These are phyloP conservation scores for Leavenworthia alabamica DNA, from an alignment of 345 rosid genomes.

Conservation along the genomic window DNA sequence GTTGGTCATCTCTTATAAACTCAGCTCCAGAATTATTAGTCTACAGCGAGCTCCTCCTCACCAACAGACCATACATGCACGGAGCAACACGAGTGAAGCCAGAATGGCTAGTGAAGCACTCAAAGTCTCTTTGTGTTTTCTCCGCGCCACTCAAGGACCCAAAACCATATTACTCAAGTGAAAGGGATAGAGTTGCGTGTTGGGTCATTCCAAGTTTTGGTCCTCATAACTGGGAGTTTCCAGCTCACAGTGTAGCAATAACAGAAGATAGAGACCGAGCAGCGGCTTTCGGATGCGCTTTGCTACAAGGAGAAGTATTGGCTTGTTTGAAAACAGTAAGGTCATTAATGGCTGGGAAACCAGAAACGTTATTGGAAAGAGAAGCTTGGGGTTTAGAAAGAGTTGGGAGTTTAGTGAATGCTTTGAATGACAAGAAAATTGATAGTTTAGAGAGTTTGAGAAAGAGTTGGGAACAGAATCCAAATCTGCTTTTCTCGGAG, in stretches of 20 bases:
- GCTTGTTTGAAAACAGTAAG: slow-evolving; percentile 50
- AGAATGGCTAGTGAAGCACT: slow-evolving; percentile 74
- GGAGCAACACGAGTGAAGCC: slow-evolving; percentile 72
- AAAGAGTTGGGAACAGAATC: slow-evolving; percentile 47
- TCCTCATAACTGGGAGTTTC: slow-evolving; percentile 66
- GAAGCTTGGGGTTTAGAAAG: slow-evolving; percentile 56
- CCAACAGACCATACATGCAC: slow-evolving; percentile 76
- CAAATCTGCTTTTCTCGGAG: slow-evolving; percentile 42
- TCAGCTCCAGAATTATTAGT: slow-evolving; percentile 84
- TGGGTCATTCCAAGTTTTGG: slow-evolving; percentile 66
- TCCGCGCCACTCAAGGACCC: slow-evolving; percentile 54
- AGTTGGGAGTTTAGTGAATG: slow-evolving; percentile 55
- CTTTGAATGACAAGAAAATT: slow-evolving; percentile 38
- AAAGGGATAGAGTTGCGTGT: slow-evolving; percentile 44
- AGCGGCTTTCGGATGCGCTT: slow-evolving; percentile 59
- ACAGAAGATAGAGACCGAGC: slow-evolving; percentile 26
- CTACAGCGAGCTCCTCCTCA: slow-evolving; percentile 61
- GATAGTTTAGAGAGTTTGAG: slow-evolving; percentile 45
- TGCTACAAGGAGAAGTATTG: slow-evolving; percentile 72
- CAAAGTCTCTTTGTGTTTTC: slow-evolving; percentile 47
- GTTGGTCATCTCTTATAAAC: slow-evolving; percentile 55
- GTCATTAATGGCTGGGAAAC: slow-evolving; percentile 48
- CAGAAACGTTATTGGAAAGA: slow-evolving; percentile 48
- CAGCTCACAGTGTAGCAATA: slow-evolving; percentile 40
- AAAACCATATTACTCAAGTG: slow-evolving; percentile 54